Base-by-base conservation (phyloP, 2,329 filamentous ascomycete genomes). In the Pseudogymnoascus sp. region DNA sequence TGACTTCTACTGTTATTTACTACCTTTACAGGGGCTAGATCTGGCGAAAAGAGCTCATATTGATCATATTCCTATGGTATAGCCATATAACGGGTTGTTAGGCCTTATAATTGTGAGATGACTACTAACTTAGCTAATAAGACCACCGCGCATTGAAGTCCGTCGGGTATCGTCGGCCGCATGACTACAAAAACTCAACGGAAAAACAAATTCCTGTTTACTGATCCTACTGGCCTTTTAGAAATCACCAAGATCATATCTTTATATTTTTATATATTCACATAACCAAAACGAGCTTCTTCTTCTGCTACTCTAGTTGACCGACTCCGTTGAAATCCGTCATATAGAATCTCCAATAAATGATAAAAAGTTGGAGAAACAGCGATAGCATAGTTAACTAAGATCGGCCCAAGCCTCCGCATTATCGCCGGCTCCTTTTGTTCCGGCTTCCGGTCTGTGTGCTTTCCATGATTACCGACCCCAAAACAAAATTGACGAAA, bases 171-270 rank as follows among this genome's bases (percentile, higher is more conserved):
- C 29, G 5, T 39, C 37, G 59, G 59, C 10, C 5, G 36, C 15
- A 13, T 39, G 36, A 42, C 29, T 31, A 29, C 59, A 31, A 31
- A 31, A 45, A 42, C 37, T 39, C 37, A 60, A 39, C 33, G 18
- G 59, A 45, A 60, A 60, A 60, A 42, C 35, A 60, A 60, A 18
- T n/a, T 31, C 59, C 25, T 45, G 36, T 40, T 45, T 45, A 6
- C 35, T 42, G 40, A 18, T 21, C 40, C 25, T 9, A n/a, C 18
- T 18, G 21, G 25, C 10, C 1, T 18, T 45, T 12, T 40, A 45
- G 59, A 18, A 45, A 21, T 45, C 12, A 27, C 18, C 18, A 18
- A 55, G 27, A 33, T 33, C 27, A 12, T 33, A 33, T 52, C 5
- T 31, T 18, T n/a, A 39, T 37, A 37, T 37, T n/a, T 37, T 37